These are phyloP conservation scores for Rosellinia necatrix DNA, from an alignment of 2,329 filamentous ascomycete species.

Conservation along the genomic window DNA sequence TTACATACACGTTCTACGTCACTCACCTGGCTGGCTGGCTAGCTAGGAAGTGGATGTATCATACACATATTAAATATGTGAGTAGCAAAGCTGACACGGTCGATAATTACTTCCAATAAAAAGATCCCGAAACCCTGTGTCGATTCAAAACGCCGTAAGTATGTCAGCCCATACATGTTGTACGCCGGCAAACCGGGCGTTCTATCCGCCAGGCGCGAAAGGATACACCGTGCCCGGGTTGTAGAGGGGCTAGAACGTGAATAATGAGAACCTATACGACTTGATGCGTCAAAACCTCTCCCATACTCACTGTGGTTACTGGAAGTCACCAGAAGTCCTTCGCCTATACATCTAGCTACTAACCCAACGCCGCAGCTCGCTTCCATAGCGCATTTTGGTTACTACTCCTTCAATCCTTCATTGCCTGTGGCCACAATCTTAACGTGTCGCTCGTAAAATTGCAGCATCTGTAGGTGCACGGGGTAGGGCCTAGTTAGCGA, in stretches of 20 bases:
- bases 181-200: slow-evolving; percentile 1
- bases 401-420: slow-evolving; percentile 28
- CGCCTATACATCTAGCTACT: neutral
- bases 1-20: too few species aligned
- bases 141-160: neutral
- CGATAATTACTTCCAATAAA: too few species aligned
- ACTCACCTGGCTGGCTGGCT: too few species aligned
- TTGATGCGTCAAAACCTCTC: neutral
- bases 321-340: too few species aligned
- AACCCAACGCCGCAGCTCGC: neutral
- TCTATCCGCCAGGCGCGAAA: neutral
- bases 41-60: too few species aligned
- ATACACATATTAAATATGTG: too few species aligned
- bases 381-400: too few species aligned
- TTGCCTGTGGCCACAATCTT: slow-evolving; percentile 52
- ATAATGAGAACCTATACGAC: neutral
- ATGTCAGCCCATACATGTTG: neutral
- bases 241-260: slow-evolving; percentile 2
- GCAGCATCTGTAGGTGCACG: slow-evolving; percentile 54
- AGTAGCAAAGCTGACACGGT: too few species aligned
- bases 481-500: neutral
- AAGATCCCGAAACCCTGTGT: neutral
- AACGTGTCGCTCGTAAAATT: slow-evolving; percentile 63
- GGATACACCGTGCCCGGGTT: neutral
- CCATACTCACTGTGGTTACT: neutral